Percentiles rank a stretch among this genome's conserved stretches.
These are phyloP conservation scores for Aspergillus sp. DNA, from an alignment of 2,329 filamentous ascomycete genomes.

Conservation along the genomic window DNA sequence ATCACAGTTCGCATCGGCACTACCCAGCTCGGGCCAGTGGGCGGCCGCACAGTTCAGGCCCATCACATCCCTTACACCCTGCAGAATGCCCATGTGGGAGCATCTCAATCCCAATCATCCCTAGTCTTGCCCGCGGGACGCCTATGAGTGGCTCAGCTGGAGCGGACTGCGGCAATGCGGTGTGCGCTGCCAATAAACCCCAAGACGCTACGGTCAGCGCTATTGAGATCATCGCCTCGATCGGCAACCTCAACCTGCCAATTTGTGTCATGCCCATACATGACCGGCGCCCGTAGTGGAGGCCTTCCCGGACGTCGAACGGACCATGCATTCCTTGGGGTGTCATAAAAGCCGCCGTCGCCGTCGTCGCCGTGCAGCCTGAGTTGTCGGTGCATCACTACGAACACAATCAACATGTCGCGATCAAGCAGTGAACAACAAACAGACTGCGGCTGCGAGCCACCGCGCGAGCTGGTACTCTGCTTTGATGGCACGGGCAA, in stretches of 20 bases:
- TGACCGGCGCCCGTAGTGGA: not conserved
- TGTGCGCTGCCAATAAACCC: constrained; percentile 4
- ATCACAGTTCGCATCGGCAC: not conserved
- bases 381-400: not conserved
- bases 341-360: not conserved
- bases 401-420: not conserved
- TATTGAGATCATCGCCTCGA: constrained; percentile 6
- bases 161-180: not conserved
- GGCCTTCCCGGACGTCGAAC: not conserved
- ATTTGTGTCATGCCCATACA: not conserved
- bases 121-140: not conserved
- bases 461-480: constrained; percentile 25
- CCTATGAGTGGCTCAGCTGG: not conserved
- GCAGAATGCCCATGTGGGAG: not conserved
- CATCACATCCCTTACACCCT: not conserved
- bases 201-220: constrained; percentile 5
- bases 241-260: constrained; percentile 2
- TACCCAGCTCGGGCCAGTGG: not conserved
- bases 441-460: not conserved
- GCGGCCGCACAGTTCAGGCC: not conserved
- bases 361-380: not conserved
- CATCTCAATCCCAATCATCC: not conserved
- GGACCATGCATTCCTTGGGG: not conserved
- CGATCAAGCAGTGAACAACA: not conserved
- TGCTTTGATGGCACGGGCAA: constrained; percentile 44